phyloP scores from a whole-genome alignment of 116 monocot species.

The Posidonia oceanica region DNA sequence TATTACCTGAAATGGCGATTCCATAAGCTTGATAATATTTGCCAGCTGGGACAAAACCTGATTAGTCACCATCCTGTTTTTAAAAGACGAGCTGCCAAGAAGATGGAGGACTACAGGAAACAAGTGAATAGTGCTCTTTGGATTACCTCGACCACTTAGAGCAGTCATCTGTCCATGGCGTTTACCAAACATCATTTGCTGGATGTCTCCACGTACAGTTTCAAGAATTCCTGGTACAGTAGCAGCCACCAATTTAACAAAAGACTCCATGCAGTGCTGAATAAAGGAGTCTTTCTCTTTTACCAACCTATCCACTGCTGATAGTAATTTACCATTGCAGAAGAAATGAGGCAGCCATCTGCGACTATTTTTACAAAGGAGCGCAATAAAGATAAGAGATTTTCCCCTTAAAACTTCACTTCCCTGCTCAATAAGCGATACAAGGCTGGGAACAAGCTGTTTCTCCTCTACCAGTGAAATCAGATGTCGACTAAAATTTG shows the following conservation, averaged over 20 bases:
- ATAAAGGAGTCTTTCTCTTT: conserved; percentile 80
- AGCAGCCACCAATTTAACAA: conserved; percentile 49
- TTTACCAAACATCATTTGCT: conserved; percentile 66
- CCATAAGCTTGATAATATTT: conserved; percentile 69
- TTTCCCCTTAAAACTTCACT: conserved; percentile 85
- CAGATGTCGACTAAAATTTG: conserved; percentile 46
- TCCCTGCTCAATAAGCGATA: conserved; percentile 79
- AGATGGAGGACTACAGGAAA: conserved; percentile 89
- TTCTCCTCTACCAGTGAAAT: conserved; percentile 66
- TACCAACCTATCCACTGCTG: conserved; percentile 57
- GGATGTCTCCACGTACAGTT: conserved; percentile 62
- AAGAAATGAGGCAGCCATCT: conserved; percentile 84
- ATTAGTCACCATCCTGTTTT: conserved; percentile 47
- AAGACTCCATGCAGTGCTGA: conserved; percentile 54
- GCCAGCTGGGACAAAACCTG: conserved; percentile 71
- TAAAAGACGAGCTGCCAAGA: conserved; percentile 78
- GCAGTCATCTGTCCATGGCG: conserved; percentile 44
- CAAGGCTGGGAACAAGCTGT: conserved; percentile 46
- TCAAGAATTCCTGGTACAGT: conserved; percentile 68
- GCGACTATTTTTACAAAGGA: conserved; percentile 82
- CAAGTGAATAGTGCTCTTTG: conserved; percentile 51
- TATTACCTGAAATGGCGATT: conserved; percentile 77
- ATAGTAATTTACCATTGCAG: conserved; percentile 69
- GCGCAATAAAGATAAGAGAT: conserved; percentile 72
- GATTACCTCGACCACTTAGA: conserved; percentile 42